Evolutionary conservation across 73 alveolate genomes (phyloP), one percentile per base, ranked within the genome.

Genomic region (Symbiodinium natans): DNA sequence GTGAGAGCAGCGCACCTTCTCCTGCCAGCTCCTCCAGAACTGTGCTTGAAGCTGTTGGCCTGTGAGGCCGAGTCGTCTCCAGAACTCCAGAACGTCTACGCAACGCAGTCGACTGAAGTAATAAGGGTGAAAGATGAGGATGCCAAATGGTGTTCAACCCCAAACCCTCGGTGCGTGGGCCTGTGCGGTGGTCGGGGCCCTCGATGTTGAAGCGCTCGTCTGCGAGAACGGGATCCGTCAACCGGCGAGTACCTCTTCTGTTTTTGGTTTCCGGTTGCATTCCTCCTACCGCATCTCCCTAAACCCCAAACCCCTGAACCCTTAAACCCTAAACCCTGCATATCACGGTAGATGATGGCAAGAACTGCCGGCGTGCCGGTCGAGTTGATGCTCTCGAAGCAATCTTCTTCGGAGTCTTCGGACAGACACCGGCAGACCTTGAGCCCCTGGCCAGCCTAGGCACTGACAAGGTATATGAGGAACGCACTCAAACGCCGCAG

Each of bases 151-250:
- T n/a, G n/a, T n/a, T n/a, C n/a, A n/a, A n/a, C n/a, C n/a, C n/a
- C n/a, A n/a, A n/a, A n/a, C n/a, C 21, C 59, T 46, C 59, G 21
- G 21, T 31, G 80, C 5, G 19, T n/a, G 38, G 36, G 36, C 80
- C 9, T 3, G 36, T 63, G 36, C 80, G 38, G 27, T 63, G 80
- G 80, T 36, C 80, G 38, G 80, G 27, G 15, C 80, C 80, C 38
- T 63, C 38, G 19, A 63, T 63, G 80, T 63, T 74, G 23, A 29
- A 74, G 42, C 84, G 84, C 41, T 33, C 84, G 43, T 74, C 84
- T 23, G 84, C 84, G 31, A 74, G 41, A 13, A 34, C 84, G 43
- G 84, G 84, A n/a, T 74, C 84, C 84, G 84, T 74, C 43, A 74
- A 34, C 43, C 84, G 13, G 43, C 84, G 84, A 13, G 43, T 31